These are phyloP conservation scores for Erythrophleum fordii DNA, from an alignment of 306 rosid species.

Conservation along the genomic window DNA sequence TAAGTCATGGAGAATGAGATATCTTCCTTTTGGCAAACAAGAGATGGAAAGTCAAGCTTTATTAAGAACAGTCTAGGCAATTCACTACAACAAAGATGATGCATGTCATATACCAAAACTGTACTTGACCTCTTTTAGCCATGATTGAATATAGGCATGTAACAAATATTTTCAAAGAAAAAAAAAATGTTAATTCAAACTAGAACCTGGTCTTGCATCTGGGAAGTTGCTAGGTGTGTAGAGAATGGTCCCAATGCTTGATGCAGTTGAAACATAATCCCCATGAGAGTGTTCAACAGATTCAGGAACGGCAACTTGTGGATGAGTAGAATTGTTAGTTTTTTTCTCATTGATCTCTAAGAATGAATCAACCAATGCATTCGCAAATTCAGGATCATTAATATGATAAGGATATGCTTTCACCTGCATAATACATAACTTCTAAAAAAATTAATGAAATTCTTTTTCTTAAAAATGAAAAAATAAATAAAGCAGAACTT, in stretches of 20 bases:
- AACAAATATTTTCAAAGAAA: constrained; percentile 17
- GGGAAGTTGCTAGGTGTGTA: constrained; percentile 77
- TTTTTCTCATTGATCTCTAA: constrained; percentile 62
- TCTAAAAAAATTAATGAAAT: neutral
- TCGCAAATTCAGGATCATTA: constrained; percentile 79
- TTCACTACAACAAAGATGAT: neutral
- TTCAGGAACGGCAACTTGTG: constrained; percentile 43
- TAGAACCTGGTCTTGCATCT: constrained; percentile 81
- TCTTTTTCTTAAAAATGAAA: neutral
- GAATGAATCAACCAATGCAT: constrained; percentile 80
- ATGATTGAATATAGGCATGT: neutral
- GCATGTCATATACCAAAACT: neutral
- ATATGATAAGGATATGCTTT: constrained; percentile 78
- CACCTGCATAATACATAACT: constrained; percentile 58
- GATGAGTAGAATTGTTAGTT: constrained; percentile 42
- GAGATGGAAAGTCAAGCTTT: neutral
- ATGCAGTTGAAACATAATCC: constrained; percentile 44
- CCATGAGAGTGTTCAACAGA: constrained; percentile 43
- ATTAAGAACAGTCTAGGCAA: neutral
- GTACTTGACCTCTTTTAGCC: neutral
- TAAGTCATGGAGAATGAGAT: neutral
- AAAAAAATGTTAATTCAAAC: constrained; percentile 36
- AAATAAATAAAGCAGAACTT: constrained; percentile 17
- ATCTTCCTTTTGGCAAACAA: neutral
- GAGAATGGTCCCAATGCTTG: constrained; percentile 44